Percentiles rank a stretch among this genome's conserved stretches.
Evolutionary conservation across 768 basidiomycete genomes (phyloP).

Genomic region (Gymnopilus junonius): DNA sequence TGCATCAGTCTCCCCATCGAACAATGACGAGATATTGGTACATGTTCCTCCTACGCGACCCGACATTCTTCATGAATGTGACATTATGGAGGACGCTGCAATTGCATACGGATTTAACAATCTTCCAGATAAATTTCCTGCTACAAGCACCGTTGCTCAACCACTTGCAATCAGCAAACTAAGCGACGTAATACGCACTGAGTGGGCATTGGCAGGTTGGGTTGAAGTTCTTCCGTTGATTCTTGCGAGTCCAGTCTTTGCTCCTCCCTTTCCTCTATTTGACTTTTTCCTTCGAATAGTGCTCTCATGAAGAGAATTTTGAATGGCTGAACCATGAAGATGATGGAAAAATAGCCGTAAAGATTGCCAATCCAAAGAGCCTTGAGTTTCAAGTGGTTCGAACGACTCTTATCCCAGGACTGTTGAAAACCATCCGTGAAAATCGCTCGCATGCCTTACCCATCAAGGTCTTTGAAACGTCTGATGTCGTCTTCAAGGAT

Average conservation of each 20-base stretch:
- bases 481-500: constrained; percentile 94
- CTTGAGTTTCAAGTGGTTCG: constrained; percentile 98
- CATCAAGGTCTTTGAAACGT: constrained; percentile 91
- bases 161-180: constrained; percentile 89
- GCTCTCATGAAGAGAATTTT: constrained; percentile 99
- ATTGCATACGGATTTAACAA: constrained; percentile 99
- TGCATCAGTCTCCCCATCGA: constrained; percentile 52
- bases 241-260: constrained; percentile 58
- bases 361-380: constrained; percentile 96
- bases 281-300: constrained; percentile 57
- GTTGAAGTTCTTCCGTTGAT: constrained; percentile 94
- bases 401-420: constrained; percentile 92
- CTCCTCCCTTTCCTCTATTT: not conserved
- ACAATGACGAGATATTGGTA: constrained; percentile 74
- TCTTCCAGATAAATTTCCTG: constrained; percentile 88
- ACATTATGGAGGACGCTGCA: constrained; percentile 97
- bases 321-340: constrained; percentile 88
- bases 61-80: constrained; percentile 97
- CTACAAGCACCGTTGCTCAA: constrained; percentile 94
- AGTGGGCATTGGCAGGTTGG: constrained; percentile 97
- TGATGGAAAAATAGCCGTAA: constrained; percentile 80
- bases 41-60: constrained; percentile 93
- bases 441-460: constrained; percentile 94
- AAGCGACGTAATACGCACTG: constrained; percentile 82
- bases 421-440: constrained; percentile 96